phyloP scores from a whole-genome alignment of 306 rosid genomes.

The Gastrolobium bilobum region DNA sequence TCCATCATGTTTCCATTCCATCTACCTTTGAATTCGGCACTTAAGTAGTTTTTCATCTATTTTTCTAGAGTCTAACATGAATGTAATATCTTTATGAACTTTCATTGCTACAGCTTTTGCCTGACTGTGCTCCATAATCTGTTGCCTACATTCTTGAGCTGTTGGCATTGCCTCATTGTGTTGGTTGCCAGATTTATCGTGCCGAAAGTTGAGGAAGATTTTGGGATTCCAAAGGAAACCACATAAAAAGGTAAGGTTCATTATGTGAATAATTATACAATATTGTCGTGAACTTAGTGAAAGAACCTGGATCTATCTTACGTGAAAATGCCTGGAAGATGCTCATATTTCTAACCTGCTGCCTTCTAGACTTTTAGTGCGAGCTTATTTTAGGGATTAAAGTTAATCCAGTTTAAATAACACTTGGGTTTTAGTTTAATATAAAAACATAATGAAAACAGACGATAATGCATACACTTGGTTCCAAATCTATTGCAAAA shows the following conservation, averaged over 20 bases:
- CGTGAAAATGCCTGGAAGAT: background rate
- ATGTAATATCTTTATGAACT: constrained; percentile 26
- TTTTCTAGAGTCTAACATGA: constrained; percentile 22
- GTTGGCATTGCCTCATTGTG: constrained; percentile 74
- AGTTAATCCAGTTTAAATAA: background rate
- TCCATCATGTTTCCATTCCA: too few species aligned
- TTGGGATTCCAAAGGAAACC: constrained; percentile 88
- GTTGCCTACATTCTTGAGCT: constrained; percentile 76
- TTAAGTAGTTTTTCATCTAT: background rate
- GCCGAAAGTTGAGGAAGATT: constrained; percentile 74
- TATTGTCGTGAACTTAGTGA: too few species aligned
- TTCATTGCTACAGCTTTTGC: constrained; percentile 74
- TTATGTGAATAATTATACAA: constrained; percentile 28
- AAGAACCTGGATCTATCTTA: background rate
- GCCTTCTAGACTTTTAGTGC: background rate
- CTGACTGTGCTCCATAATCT: constrained; percentile 90
- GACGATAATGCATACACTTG: too few species aligned
- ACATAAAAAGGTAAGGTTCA: constrained; percentile 67
- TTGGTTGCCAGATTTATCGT: constrained; percentile 86
- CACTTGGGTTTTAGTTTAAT: constrained; percentile 1
- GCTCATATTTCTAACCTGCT: constrained; percentile 4
- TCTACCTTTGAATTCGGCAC: background rate
- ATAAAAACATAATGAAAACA: background rate
- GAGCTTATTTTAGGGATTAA: background rate
- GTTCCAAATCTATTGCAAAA: too few species aligned